Evolutionary conservation across 1,284 basidiomycete species (phyloP).

Genomic region (Coniferiporia sulphurascens): DNA sequence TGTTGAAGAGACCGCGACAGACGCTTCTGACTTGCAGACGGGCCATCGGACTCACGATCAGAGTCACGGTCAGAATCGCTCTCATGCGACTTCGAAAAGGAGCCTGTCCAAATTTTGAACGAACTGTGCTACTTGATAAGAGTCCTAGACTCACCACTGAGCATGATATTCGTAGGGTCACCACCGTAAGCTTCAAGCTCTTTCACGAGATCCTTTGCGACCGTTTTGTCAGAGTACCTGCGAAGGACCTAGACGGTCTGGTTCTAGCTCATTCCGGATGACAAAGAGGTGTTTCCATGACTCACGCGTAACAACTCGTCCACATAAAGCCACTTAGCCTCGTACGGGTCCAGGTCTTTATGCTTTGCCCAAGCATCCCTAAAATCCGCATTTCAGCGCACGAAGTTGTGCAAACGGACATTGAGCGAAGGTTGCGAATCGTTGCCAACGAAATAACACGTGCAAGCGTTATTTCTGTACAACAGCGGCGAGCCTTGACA

Average conservation of each 20-base stretch:
- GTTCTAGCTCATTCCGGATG: neutral
- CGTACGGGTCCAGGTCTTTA: slow-evolving; percentile 69
- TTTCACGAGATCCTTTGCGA: slow-evolving; percentile 69
- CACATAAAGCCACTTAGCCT: slow-evolving; percentile 90
- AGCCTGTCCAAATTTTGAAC: slow-evolving; percentile 31
- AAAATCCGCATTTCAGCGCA: slow-evolving; percentile 11
- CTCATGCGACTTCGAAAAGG: slow-evolving; percentile 41
- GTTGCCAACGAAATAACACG: neutral
- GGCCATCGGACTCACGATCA: slow-evolving; percentile 13
- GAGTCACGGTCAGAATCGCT: slow-evolving; percentile 62
- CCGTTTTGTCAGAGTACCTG: slow-evolving; percentile 79
- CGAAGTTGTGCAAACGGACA: neutral
- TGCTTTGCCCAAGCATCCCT: slow-evolving; percentile 97
- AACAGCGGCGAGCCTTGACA: neutral
- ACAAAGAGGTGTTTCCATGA: neutral
- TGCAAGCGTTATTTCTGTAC: neutral
- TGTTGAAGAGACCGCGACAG: slow-evolving; percentile 18
- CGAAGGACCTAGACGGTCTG: slow-evolving; percentile 57
- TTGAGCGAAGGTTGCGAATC: neutral
- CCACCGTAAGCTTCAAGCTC: slow-evolving; percentile 77
- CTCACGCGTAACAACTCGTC: slow-evolving; percentile 80
- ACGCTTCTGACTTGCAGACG: neutral
- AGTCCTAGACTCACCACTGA: slow-evolving; percentile 51
- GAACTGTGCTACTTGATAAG: neutral
- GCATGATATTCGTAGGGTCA: slow-evolving; percentile 30